Evolutionary conservation across 139 green algal species (phyloP).

Genomic region (Yamagishiella unicocca): DNA sequence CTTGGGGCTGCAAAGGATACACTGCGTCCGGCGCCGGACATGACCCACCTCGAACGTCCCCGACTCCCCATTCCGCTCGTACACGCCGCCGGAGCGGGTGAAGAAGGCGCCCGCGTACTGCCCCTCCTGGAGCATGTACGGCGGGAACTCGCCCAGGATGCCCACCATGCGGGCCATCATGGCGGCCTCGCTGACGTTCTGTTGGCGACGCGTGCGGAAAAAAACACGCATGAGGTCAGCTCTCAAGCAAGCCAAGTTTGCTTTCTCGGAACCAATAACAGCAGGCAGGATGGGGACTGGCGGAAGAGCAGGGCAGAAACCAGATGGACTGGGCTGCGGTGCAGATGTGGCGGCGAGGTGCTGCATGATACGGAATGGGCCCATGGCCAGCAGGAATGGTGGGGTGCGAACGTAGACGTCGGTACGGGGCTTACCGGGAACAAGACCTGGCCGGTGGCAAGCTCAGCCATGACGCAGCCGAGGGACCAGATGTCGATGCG

Average conservation of each 20-base stretch:
- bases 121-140: slow-evolving; percentile 74
- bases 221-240: no score
- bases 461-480: slow-evolving; percentile 82
- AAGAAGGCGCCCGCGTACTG: slow-evolving; percentile 85
- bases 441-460: slow-evolving; percentile 80
- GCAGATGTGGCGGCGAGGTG: no score
- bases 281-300: no score
- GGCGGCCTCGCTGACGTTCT: slow-evolving; percentile 84
- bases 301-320: no score
- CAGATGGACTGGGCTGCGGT: no score
- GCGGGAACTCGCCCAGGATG: slow-evolving; percentile 88
- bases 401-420: no score
- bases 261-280: no score
- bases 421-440: slow-evolving; percentile 79
- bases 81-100: slow-evolving; percentile 73
- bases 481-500: slow-evolving; percentile 81
- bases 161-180: slow-evolving; percentile 89
- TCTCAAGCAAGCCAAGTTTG: no score
- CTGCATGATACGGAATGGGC: no score
- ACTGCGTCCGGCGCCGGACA: no score
- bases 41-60: slow-evolving; percentile 35
- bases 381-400: no score
- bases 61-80: slow-evolving; percentile 59
- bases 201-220: no score
- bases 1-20: not conserved